These are phyloP conservation scores for Fusarium austroafricanum DNA, from an alignment of 2,329 filamentous ascomycete species.

Conservation along the genomic window DNA sequence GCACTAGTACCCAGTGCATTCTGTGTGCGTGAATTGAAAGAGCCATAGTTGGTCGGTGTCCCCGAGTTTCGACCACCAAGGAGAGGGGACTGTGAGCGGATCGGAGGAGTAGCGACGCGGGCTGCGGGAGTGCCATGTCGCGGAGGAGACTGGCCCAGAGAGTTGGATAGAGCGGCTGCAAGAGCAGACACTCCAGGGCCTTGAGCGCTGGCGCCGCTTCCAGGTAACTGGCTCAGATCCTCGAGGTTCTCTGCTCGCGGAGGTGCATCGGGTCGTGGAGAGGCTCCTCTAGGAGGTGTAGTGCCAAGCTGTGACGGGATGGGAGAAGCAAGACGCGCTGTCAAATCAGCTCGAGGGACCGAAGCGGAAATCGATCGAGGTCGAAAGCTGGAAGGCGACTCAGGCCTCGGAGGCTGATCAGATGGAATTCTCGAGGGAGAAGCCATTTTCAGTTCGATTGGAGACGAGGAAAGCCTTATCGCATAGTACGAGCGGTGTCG, in stretches of 20 bases:
- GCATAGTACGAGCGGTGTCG: constrained; percentile 38
- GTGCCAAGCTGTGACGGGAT: constrained; percentile 57
- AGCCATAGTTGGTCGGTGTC: constrained; percentile 83
- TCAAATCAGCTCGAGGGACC: constrained; percentile 68
- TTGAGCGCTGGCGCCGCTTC: constrained; percentile 70
- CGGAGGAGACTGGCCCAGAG: constrained; percentile 75
- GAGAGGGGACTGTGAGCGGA: constrained; percentile 53
- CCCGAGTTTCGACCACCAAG: constrained; percentile 56
- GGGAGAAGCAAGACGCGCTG: constrained; percentile 70
- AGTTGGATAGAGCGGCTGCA: constrained; percentile 85
- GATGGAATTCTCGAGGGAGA: constrained; percentile 53
- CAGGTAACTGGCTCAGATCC: constrained; percentile 72
- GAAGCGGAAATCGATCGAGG: constrained; percentile 63
- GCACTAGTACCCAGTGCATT: constrained; percentile 59
- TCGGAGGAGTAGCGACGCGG: constrained; percentile 67
- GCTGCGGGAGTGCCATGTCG: constrained; percentile 72
- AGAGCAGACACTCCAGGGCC: constrained; percentile 89
- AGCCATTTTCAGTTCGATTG: constrained; percentile 49
- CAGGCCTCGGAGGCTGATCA: constrained; percentile 56
- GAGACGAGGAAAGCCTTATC: constrained; percentile 39
- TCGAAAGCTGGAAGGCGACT: constrained; percentile 61
- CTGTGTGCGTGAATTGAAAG: constrained; percentile 78
- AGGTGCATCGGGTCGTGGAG: constrained; percentile 46
- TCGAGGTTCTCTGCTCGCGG: constrained; percentile 49
- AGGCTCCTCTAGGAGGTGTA: constrained; percentile 52